Evolutionary conservation across 441 rosid species (phyloP), one percentile per base, ranked within the genome.

Genomic region (Theobroma grandiflorum): DNA sequence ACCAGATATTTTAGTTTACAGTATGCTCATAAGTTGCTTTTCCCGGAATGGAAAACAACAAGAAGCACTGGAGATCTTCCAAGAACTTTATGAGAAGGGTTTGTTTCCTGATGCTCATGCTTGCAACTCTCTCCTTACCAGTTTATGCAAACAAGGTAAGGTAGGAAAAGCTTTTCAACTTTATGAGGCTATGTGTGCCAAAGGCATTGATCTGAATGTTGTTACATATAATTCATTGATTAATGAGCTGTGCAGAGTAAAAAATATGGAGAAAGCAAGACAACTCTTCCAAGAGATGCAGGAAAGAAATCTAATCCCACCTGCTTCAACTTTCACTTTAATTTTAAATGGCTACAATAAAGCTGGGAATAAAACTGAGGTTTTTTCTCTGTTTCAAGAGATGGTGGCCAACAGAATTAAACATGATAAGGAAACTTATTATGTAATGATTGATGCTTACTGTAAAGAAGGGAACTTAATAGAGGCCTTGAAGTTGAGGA

Each of bases 101-200:
- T 55, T 55, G 59, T 55, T 55, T 55, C 59, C 59, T 55, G 59
- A 55, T 55, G 59, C 20, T 55, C 59, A 55, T 55, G 59, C 26
- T n/a, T 55, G 59, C 59, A 55, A 55, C 11, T 55, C 26, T 55
- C 59, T 55, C 59, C 59, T 55, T 55, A 55, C 3, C 20, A 4
- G 26, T 55, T 55, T 18, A 3, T 55, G 59, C 59, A 55, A n/a
- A 55, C 59, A 55, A 55, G 26, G 59, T 7, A n/a, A 55, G 11
- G 59, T 55, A 18, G 59, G 26, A 55, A n/a, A 55, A 55, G 59
- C 59, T 55, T 55, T 18, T 55, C 59, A n/a, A 55, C 59, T 55
- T n/a, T 55, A 55, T n/a, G 59, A 55, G 59, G 59, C n/a, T n/a
- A 6, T 55, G 26, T 55, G 59, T 10, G 7, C 59, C 6, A n/a